These are phyloP conservation scores for Gilbertella persicaria DNA, from an alignment of 371 early-diverging fungal genomes.

Conservation along the genomic window DNA sequence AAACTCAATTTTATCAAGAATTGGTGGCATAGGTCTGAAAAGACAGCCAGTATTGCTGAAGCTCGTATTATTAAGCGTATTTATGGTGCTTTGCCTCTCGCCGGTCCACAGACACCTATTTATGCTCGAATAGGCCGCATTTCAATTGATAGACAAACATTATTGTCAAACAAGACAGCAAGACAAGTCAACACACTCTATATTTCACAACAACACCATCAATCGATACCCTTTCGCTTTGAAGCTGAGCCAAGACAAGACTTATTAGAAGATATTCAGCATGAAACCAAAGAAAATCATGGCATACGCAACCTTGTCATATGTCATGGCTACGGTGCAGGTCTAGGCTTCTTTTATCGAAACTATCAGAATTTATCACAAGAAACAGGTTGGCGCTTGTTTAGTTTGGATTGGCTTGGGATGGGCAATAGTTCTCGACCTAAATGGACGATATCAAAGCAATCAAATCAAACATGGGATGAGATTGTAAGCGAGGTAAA, in stretches of 20 bases:
- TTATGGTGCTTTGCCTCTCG: constrained; percentile 36
- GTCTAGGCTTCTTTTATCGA: constrained; percentile 85
- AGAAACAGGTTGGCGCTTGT: constrained; percentile 69
- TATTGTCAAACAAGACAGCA: constrained; percentile 12
- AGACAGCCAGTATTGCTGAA: constrained; percentile 47
- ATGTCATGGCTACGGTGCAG: constrained; percentile 93
- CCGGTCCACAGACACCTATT: constrained; percentile 28
- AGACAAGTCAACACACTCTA: constrained; percentile 38
- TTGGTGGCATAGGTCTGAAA: constrained; percentile 55
- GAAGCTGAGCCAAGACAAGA: constrained; percentile 32
- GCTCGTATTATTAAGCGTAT: constrained; percentile 46
- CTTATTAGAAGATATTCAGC: constrained; percentile 31
- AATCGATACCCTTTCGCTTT: constrained; percentile 25
- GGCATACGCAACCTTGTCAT: constrained; percentile 68
- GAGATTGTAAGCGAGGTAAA: constrained; percentile 48
- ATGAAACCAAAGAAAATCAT: constrained; percentile 27
- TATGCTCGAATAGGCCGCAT: constrained; percentile 41
- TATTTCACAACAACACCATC: constrained; percentile 24
- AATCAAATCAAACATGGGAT: constrained; percentile 45
- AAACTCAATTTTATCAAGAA: constrained; percentile 42
- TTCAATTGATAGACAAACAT: constrained; percentile 45
- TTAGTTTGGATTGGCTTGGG: constrained; percentile 87
- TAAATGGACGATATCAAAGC: constrained; percentile 51
- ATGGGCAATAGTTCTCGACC: constrained; percentile 86
- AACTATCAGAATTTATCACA: constrained; percentile 75